Conservation (phyloP, 2,329 filamentous ascomycete species). For the Sporothrix sp. region DNA sequence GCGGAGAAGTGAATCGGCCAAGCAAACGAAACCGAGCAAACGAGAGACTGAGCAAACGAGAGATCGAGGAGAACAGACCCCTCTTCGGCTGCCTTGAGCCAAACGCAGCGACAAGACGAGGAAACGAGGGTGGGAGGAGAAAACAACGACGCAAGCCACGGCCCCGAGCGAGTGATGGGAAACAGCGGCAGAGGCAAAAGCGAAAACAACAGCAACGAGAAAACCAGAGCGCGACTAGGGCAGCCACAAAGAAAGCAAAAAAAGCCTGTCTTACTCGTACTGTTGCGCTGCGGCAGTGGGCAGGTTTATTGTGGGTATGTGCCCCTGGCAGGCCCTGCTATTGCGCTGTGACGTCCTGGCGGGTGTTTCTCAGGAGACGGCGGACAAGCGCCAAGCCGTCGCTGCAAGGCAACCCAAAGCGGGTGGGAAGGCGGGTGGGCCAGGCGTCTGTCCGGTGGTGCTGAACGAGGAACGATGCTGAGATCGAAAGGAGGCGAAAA, state of each 20-base stretch:
- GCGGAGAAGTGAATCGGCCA: neutral
- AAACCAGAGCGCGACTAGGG: neutral
- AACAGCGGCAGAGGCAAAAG: too few species aligned
- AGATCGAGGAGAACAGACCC: neutral
- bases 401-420: conserved; percentile 8
- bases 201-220: neutral
- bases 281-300: conserved; percentile 4
- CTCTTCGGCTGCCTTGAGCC: neutral
- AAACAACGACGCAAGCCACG: neutral
- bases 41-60: neutral
- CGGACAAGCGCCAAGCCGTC: conserved; percentile 9
- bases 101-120: neutral
- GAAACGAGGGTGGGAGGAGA: neutral
- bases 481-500: too few species aligned
- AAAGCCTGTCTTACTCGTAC: conserved; percentile 8
- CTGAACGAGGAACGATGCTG: too few species aligned
- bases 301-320: neutral
- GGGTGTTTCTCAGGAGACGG: conserved; percentile 11
- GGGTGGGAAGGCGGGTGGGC: conserved; percentile 4
- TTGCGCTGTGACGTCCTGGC: neutral
- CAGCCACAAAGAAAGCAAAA: neutral
- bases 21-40: conserved; percentile 6
- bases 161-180: too few species aligned
- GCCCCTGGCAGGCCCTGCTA: conserved; percentile 2
- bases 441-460: too few species aligned